Percentiles rank a stretch among this genome's conserved stretches.
Evolutionary conservation across 2,329 filamentous ascomycete species (phyloP).

Genomic region (Trichoderma semiorbis): DNA sequence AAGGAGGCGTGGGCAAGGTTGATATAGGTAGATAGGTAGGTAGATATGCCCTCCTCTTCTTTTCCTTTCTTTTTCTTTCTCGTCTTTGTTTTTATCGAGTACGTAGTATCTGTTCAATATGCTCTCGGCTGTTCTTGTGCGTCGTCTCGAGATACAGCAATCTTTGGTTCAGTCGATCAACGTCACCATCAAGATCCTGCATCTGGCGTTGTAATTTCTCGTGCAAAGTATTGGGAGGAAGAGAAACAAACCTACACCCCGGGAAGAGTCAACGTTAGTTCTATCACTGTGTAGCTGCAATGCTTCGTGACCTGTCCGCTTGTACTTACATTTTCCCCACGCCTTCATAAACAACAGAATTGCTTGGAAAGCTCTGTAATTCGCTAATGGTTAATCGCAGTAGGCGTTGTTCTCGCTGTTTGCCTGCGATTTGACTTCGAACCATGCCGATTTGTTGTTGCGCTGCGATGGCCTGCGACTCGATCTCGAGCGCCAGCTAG

Average conservation of each 20-base stretch:
- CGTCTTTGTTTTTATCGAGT: slow-evolving; percentile 28
- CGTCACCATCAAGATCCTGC: slow-evolving; percentile 70
- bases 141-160: slow-evolving; percentile 92
- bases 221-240: slow-evolving; percentile 69
- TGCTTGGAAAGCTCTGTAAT: slow-evolving; percentile 68
- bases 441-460: slow-evolving; percentile 91
- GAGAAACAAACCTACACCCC: slow-evolving; percentile 73
- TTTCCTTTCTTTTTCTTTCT: background rate
- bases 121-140: slow-evolving; percentile 86
- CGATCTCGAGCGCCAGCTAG: slow-evolving; percentile 89
- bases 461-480: slow-evolving; percentile 79
- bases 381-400: slow-evolving; percentile 84
- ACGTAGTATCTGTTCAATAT: slow-evolving; percentile 81
- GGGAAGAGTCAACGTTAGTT: slow-evolving; percentile 6
- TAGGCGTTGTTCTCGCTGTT: slow-evolving; percentile 85
- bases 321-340: slow-evolving; percentile 87
- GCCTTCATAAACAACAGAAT: slow-evolving; percentile 86
- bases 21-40: background rate
- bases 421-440: slow-evolving; percentile 76
- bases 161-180: slow-evolving; percentile 80
- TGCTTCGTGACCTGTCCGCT: background rate
- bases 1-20: background rate
- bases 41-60: background rate
- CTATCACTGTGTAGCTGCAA: slow-evolving; percentile 4
- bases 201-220: slow-evolving; percentile 73